Evolutionary conservation across 1,139 yeast species (phyloP), one percentile per base, ranked within the genome.

Genomic region (Scheffersomyces insectosa): DNA sequence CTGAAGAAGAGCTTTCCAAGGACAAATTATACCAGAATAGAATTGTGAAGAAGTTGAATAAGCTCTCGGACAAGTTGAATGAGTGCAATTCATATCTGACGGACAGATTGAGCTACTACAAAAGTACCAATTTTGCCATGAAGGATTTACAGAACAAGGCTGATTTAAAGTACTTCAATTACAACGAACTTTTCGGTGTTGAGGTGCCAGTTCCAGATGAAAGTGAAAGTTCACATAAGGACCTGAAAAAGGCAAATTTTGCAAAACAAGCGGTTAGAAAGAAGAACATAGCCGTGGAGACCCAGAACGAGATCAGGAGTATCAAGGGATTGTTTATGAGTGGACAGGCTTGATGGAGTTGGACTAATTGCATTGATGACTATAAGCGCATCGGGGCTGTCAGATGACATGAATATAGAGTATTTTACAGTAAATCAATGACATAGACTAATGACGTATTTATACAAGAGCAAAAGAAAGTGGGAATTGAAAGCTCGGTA

Each of bases 241-340:
- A 48, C 38, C 42, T 47, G 5, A 48, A 42, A 9, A 46, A 49
- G 1, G 39, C 43, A 20, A 20, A 7, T 20, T 20, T 20, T 20
- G 25, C 6, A 8, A 20, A 20, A 20, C 25, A 20, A 20, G 6
- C 25, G 25, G 25, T 20, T 20, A 58, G 60, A 33, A 64, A 58
- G 54, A 62, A 54, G 39, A 70, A 70, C 47, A 48, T 72, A 47
- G 67, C 67, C 1, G 56, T 60, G 5, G 77, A 71, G 37, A 62
- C 66, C 9, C 68, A 64, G 50, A 70, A 65, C 48, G 76, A 69
- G 43, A 68, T 73, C n/a, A 56, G 79, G 44, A 61, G 70, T 39
- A 68, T 73, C 33, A 73, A 73, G 54, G 79, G 79, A 6, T 54
- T 70, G 50, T 72, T 56, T 48, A 73, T 72, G 75, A 71, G 76